phyloP scores from a whole-genome alignment of 2,329 filamentous ascomycete species.

The Alternaria dauci region DNA sequence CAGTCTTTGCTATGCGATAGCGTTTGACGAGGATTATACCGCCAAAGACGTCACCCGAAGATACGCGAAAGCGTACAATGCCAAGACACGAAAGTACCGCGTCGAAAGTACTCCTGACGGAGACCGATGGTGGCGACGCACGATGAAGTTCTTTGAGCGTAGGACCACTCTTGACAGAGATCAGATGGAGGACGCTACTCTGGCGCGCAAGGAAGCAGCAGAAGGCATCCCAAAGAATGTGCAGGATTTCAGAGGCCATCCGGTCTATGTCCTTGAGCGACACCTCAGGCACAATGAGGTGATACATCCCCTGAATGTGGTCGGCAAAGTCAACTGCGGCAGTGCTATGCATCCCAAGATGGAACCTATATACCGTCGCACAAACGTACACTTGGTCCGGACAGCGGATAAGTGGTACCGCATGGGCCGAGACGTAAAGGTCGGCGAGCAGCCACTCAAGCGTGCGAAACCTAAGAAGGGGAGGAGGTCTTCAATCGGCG shows the following conservation, averaged over 20 bases:
- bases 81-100: conserved; percentile 84
- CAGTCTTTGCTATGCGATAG: conserved; percentile 81
- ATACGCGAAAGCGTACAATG: conserved; percentile 87
- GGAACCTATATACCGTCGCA: conserved; percentile 82
- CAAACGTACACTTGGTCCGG: conserved; percentile 79
- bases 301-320: conserved; percentile 73
- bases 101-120: conserved; percentile 72
- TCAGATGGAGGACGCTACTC: conserved; percentile 81
- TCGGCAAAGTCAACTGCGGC: conserved; percentile 80
- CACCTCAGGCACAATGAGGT: conserved; percentile 87
- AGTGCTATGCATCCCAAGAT: conserved; percentile 64
- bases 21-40: conserved; percentile 80
- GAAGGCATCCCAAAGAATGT: conserved; percentile 87
- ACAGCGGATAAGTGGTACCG: conserved; percentile 92
- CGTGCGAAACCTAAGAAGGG: conserved; percentile 58
- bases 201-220: conserved; percentile 72
- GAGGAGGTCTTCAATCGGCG: conserved; percentile 33
- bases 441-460: conserved; percentile 82
- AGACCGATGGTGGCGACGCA: conserved; percentile 63
- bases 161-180: conserved; percentile 68
- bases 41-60: conserved; percentile 86
- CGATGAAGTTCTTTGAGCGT: conserved; percentile 56
- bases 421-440: conserved; percentile 78
- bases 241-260: conserved; percentile 86
- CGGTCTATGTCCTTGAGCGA: conserved; percentile 76